Percentiles rank a stretch among this genome's conserved stretches.
These are phyloP conservation scores for Neonectria coccinea DNA, from an alignment of 2,329 filamentous ascomycete species.

Conservation along the genomic window DNA sequence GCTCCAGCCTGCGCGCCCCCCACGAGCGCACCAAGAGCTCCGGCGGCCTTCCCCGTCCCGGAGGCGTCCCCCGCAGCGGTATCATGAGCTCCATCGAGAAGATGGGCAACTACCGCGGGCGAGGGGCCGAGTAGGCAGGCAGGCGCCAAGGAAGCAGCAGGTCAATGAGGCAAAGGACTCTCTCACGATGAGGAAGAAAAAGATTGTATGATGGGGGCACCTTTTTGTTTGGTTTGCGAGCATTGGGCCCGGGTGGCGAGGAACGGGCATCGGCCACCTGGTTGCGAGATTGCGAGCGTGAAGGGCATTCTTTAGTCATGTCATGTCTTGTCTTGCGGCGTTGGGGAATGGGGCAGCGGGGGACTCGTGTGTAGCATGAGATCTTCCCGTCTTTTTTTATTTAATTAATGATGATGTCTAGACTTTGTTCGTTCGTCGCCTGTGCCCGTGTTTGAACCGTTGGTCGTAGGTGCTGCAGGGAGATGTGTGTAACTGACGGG, in stretches of 20 bases:
- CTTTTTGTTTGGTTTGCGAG: conserved; percentile 33
- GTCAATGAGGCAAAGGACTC: conserved; percentile 37
- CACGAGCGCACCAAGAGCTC: conserved; percentile 61
- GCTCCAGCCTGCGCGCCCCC: conserved; percentile 57
- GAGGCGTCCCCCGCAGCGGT: conserved; percentile 68
- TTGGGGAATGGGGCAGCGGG: conserved; percentile 13
- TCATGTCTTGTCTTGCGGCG: conserved; percentile 22
- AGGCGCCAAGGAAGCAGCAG: conserved; percentile 5
- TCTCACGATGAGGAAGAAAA: conserved; percentile 41
- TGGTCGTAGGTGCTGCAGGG: neutral
- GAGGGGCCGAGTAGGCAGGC: conserved; percentile 47
- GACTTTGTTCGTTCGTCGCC: conserved; percentile 5
- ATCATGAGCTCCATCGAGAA: conserved; percentile 89
- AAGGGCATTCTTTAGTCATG: conserved; percentile 25
- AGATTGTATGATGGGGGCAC: conserved; percentile 38
- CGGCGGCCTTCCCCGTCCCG: conserved; percentile 62
- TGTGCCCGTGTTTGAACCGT: neutral
- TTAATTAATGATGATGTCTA: conserved; percentile 22
- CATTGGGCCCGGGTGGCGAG: conserved; percentile 31
- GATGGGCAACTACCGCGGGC: conserved; percentile 76
- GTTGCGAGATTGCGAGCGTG: conserved; percentile 34
- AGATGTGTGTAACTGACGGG: neutral
- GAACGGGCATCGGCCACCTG: conserved; percentile 18
- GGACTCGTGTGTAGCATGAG: conserved; percentile 13
- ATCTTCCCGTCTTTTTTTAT: conserved; percentile 19